These are phyloP conservation scores for Suhomyces vadensis DNA, from an alignment of 805 yeast species.

Conservation along the genomic window DNA sequence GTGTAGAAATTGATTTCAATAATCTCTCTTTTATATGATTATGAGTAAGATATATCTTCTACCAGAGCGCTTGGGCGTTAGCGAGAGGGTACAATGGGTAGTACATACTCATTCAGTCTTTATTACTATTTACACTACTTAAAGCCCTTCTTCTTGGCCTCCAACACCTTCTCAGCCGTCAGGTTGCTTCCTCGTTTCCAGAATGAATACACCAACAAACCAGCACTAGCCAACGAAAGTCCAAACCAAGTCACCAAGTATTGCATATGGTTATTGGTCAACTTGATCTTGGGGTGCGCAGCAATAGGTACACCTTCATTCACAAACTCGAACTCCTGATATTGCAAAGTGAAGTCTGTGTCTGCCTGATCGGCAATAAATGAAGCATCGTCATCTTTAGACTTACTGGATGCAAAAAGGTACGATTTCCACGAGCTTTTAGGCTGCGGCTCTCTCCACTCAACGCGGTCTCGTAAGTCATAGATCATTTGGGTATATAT, in stretches of 20 bases:
- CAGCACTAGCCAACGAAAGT: conserved; percentile 68
- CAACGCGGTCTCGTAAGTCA: conserved; percentile 66
- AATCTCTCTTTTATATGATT: no score
- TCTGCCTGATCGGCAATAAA: conserved; percentile 22
- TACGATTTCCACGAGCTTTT: conserved; percentile 15
- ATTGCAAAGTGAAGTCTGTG: conserved; percentile 36
- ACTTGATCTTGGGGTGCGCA: conserved; percentile 72
- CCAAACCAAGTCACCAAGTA: conserved; percentile 96
- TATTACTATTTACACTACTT: not conserved
- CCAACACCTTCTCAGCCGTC: conserved; percentile 42
- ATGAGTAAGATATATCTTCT: no score
- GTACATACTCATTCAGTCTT: not conserved
- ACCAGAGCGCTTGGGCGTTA: no score
- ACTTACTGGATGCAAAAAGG: not conserved
- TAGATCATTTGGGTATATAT: conserved; percentile 74
- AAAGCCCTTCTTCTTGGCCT: conserved; percentile 36
- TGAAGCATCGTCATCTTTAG: conserved; percentile 14
- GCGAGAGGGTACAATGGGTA: no score
- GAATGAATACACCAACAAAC: conserved; percentile 50
- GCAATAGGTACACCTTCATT: conserved; percentile 92
- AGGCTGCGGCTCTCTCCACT: conserved; percentile 30
- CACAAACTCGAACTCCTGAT: conserved; percentile 54
- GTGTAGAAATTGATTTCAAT: no score
- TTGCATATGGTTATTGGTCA: conserved; percentile 87
- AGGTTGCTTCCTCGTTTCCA: conserved; percentile 30